Percentiles rank a stretch among this genome's conserved stretches.
Conservation (phyloP, 371 early-diverging fungal species). For the Mucor mucedo region DNA sequence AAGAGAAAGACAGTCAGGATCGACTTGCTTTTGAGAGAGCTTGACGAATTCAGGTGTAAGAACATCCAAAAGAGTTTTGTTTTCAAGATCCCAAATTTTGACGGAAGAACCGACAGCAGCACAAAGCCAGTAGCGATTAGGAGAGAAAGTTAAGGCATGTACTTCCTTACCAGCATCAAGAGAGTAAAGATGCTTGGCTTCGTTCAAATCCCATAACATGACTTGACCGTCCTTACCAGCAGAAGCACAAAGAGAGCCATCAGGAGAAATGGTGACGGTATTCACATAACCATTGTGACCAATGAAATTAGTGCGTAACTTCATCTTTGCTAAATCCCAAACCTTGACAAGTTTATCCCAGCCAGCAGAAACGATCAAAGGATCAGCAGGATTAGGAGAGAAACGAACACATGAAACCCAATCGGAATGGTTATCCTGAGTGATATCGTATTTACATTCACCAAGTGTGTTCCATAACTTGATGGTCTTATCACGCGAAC, state of each 20-base stretch:
- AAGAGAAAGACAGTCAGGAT: slow-evolving; percentile 85
- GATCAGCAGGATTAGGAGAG: slow-evolving; percentile 95
- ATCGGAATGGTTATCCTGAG: slow-evolving; percentile 90
- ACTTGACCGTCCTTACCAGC: slow-evolving; percentile 98
- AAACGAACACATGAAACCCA: slow-evolving; percentile 98
- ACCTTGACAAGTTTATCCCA: slow-evolving; percentile 99
- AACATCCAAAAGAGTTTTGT: slow-evolving; percentile 92
- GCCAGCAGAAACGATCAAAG: slow-evolving; percentile 93
- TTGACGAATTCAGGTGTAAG: slow-evolving; percentile 85
- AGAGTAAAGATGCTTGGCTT: slow-evolving; percentile 97
- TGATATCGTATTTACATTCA: slow-evolving; percentile 96
- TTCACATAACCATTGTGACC: slow-evolving; percentile 97
- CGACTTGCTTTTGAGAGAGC: slow-evolving; percentile 61
- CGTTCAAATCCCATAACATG: slow-evolving; percentile 99
- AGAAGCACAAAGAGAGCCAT: slow-evolving; percentile 98
- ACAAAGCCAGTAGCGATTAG: slow-evolving; percentile 99
- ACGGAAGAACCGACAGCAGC: slow-evolving; percentile 94
- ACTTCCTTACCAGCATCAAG: slow-evolving; percentile 92
- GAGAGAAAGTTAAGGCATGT: slow-evolving; percentile 95
- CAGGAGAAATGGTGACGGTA: slow-evolving; percentile 96
- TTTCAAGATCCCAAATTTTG: slow-evolving; percentile 98
- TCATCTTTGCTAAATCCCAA: slow-evolving; percentile 96
- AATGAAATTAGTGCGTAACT: slow-evolving; percentile 96
- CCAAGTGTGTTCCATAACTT: slow-evolving; percentile 99
- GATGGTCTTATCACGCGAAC: slow-evolving; percentile 95